These are phyloP conservation scores for Ophiostoma sp. DNA, from an alignment of 2,329 filamentous ascomycete genomes.

Conservation along the genomic window DNA sequence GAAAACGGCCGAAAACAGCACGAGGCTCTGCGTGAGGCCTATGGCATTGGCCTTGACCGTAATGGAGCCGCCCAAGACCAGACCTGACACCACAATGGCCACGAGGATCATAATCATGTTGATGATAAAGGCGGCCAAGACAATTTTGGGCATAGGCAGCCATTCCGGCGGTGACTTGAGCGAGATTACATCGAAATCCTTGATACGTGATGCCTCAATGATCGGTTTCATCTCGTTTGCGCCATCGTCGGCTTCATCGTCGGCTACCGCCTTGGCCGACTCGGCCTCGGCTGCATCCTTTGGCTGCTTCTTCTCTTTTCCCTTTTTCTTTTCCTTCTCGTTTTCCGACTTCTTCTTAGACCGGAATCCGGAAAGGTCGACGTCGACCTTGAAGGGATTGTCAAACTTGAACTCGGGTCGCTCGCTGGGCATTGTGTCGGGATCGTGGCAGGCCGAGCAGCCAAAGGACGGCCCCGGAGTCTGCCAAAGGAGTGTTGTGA, in stretches of 20 bases:
- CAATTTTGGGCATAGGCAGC: slow-evolving; percentile 24
- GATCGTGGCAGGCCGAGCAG: neutral
- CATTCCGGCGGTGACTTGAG: slow-evolving; percentile 20
- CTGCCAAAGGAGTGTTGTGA: neutral
- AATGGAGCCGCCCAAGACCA: slow-evolving; percentile 27
- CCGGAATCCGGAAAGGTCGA: neutral
- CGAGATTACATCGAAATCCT: neutral
- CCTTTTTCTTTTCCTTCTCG: neutral
- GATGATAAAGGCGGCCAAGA: slow-evolving; percentile 22
- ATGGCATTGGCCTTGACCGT: slow-evolving; percentile 24
- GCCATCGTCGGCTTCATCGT: neutral
- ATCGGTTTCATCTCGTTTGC: neutral
- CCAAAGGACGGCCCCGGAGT: slow-evolving; percentile 3
- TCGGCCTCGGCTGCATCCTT: neutral
- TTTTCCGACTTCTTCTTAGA: slow-evolving; percentile 4
- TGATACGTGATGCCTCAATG: neutral
- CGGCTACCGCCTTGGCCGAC: neutral
- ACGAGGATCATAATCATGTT: slow-evolving; percentile 25
- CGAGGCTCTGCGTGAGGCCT: slow-evolving; percentile 28
- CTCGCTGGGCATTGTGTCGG: slow-evolving; percentile 13
- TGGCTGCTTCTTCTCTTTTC: neutral
- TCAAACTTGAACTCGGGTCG: slow-evolving; percentile 11
- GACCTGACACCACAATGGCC: slow-evolving; percentile 26
- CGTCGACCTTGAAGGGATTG: slow-evolving; percentile 16
- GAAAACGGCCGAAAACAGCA: slow-evolving; percentile 30